phyloP scores from a whole-genome alignment of 1,139 yeast genomes.

The Starmera stellimalicola region DNA sequence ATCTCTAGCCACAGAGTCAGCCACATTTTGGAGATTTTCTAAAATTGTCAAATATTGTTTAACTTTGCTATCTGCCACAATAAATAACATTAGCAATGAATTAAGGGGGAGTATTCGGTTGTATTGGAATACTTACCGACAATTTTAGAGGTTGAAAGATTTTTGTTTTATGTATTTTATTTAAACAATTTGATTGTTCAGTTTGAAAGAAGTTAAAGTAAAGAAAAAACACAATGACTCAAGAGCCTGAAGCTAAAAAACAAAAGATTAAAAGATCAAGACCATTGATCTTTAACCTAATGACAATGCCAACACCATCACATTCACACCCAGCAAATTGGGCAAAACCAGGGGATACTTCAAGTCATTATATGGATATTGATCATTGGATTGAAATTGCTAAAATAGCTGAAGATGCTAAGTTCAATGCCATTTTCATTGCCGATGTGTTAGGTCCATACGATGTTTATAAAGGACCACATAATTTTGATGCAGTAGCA shows the following conservation, averaged over 20 bases:
- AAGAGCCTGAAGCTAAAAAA: not conserved
- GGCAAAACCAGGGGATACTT: constrained; percentile 31
- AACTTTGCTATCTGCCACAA: too few species aligned
- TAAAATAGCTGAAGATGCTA: constrained; percentile 31
- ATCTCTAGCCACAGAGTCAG: too few species aligned
- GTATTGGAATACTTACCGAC: too few species aligned
- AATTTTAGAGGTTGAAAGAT: too few species aligned
- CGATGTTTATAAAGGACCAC: constrained; percentile 31
- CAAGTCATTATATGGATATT: constrained; percentile 22
- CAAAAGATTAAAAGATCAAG: constrained; percentile 7
- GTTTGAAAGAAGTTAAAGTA: too few species aligned
- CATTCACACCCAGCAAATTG: constrained; percentile 29
- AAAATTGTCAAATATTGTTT: too few species aligned
- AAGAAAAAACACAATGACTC: constrained; percentile 1
- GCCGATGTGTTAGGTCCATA: constrained; percentile 39
- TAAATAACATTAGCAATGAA: too few species aligned
- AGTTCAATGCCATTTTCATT: constrained; percentile 33
- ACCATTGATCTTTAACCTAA: constrained; percentile 29
- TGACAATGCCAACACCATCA: constrained; percentile 31
- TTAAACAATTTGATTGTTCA: too few species aligned
- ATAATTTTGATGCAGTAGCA: constrained; percentile 26
- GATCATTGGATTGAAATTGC: constrained; percentile 37
- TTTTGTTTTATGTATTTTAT: too few species aligned
- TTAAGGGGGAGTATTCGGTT: too few species aligned
- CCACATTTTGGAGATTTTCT: too few species aligned